phyloP scores from a whole-genome alignment of 352 stramenopile species.

The Globisporangium paddicum region DNA sequence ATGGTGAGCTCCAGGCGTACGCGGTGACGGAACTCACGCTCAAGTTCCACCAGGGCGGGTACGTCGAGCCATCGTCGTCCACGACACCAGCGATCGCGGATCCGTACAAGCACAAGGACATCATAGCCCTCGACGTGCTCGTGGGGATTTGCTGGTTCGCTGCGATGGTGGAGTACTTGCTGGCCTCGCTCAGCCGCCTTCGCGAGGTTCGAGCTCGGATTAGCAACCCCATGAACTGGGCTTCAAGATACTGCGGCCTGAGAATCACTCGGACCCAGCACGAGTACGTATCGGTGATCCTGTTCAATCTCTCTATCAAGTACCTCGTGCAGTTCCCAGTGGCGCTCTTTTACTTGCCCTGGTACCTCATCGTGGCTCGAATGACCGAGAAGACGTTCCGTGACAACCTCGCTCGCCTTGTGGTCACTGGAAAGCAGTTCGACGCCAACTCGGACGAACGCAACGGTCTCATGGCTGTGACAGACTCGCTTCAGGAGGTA shows the following conservation, averaged over 20 bases:
- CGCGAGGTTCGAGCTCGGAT: neutral
- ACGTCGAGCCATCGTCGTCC: constrained; percentile 22
- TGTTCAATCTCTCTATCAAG: neutral
- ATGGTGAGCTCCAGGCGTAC: constrained; percentile 44
- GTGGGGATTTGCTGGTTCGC: constrained; percentile 27
- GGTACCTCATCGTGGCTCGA: constrained; percentile 26
- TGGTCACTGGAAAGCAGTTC: constrained; percentile 30
- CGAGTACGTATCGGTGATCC: neutral
- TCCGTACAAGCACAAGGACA: constrained; percentile 23
- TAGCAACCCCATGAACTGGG: neutral
- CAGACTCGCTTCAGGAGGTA: constrained; percentile 17
- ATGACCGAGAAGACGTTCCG: constrained; percentile 41
- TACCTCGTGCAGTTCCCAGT: constrained; percentile 8
- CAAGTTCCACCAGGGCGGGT: constrained; percentile 28
- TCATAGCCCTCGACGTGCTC: constrained; percentile 27
- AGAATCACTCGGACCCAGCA: too few species aligned
- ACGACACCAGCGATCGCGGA: constrained; percentile 29
- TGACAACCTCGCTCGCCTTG: constrained; percentile 34
- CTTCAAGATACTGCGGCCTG: too few species aligned
- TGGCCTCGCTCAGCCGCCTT: neutral
- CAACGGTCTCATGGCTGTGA: constrained; percentile 21
- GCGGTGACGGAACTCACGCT: constrained; percentile 34
- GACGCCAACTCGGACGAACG: constrained; percentile 24
- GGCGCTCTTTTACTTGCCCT: constrained; percentile 29
- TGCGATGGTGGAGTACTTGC: neutral